These are phyloP conservation scores for Blastomyces emzantsi DNA, from an alignment of 2,329 filamentous ascomycete species.

Conservation along the genomic window DNA sequence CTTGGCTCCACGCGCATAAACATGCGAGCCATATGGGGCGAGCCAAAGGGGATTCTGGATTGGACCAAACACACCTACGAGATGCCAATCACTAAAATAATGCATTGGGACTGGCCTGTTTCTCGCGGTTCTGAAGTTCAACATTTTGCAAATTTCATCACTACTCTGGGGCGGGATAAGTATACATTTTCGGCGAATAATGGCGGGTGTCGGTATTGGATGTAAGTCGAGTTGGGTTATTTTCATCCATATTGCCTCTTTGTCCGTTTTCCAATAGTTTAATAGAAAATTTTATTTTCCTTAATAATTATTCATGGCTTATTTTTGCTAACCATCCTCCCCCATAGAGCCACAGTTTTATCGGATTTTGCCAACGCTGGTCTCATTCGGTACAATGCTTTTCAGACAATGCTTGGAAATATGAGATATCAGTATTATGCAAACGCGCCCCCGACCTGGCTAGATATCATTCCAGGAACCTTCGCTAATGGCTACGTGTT, in stretches of 20 bases:
- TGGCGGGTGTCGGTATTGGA: not conserved
- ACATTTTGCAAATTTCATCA: not conserved
- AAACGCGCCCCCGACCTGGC: not conserved
- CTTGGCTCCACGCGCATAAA: conserved; percentile 3
- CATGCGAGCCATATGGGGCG: not conserved
- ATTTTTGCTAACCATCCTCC: not conserved
- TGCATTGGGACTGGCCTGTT: not conserved
- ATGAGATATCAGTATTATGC: not conserved
- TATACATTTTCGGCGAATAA: not conserved
- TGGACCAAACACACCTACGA: not conserved
- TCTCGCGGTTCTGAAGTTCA: not conserved
- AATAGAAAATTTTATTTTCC: not conserved
- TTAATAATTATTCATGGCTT: not conserved
- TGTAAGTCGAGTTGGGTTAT: not conserved
- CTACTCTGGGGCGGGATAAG: not conserved
- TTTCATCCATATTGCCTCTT: not conserved
- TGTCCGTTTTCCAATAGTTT: not conserved
- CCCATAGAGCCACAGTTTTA: not conserved
- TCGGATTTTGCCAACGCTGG: not conserved
- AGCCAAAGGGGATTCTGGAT: not conserved
- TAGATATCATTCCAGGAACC: not conserved
- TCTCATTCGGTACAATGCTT: not conserved
- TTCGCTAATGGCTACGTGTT: not conserved
- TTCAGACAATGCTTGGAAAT: not conserved
- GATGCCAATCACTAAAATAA: not conserved